Evolutionary conservation across 2,329 filamentous ascomycete genomes (phyloP).

Genomic region (Colletotrichum brevisporum): DNA sequence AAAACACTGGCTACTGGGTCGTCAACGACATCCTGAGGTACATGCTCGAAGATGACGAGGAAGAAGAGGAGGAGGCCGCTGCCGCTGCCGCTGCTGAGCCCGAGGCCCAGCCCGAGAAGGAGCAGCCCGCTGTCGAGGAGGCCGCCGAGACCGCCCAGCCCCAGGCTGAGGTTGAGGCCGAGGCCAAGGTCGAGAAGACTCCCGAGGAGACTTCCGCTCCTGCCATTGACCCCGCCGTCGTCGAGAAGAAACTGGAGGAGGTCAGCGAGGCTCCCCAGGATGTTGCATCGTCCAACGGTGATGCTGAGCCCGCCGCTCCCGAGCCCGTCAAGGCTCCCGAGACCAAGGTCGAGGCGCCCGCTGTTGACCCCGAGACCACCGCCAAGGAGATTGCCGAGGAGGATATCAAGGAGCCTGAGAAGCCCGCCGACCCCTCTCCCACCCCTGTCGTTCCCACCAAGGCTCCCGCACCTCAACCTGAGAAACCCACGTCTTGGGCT

Average conservation of each 20-base stretch:
- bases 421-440: constrained; percentile 75
- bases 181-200: constrained; percentile 47
- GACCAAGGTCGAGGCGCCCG: constrained; percentile 45
- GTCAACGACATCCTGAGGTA: constrained; percentile 98
- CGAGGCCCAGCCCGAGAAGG: constrained; percentile 50
- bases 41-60: constrained; percentile 86
- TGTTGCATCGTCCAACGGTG: constrained; percentile 50
- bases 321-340: constrained; percentile 52
- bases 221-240: constrained; percentile 63
- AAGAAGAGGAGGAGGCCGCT: constrained; percentile 62
- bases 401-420: constrained; percentile 70
- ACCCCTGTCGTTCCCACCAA: constrained; percentile 63
- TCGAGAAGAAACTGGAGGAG: constrained; percentile 85
- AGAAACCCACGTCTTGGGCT: constrained; percentile 79
- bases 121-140: constrained; percentile 62
- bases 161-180: constrained; percentile 46
- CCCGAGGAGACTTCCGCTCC: constrained; percentile 41
- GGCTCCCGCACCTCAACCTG: constrained; percentile 60
- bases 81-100: constrained; percentile 50
- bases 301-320: constrained; percentile 50
- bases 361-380: constrained; percentile 64
- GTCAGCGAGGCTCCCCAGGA: constrained; percentile 56
- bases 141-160: constrained; percentile 52
- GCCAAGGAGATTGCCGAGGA: constrained; percentile 69
- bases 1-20: constrained; percentile 97